Evolutionary conservation across 2,329 filamentous ascomycete species (phyloP).

Genomic region (Fusarium sulawesiense): DNA sequence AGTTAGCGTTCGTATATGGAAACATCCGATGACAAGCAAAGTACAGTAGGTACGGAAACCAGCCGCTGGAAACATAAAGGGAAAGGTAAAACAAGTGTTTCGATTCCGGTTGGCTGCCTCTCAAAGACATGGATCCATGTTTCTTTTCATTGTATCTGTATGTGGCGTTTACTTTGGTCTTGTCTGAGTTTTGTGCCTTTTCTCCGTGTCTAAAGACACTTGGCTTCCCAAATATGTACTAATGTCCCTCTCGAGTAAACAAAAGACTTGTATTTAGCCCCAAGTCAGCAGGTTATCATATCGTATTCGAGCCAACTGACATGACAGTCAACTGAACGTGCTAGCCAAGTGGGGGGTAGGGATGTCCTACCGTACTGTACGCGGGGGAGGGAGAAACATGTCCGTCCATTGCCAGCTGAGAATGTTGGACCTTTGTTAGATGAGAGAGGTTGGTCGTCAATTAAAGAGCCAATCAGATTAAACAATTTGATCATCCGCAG

Average conservation of each 20-base stretch:
- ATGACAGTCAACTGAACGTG: slow-evolving; percentile 1
- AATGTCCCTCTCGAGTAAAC: slow-evolving; percentile 2
- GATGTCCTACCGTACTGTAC: not conserved
- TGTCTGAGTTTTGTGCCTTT: not conserved
- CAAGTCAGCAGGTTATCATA: slow-evolving; percentile 12
- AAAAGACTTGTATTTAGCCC: slow-evolving; percentile 5
- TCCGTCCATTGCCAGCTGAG: not conserved
- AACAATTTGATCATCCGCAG: slow-evolving; percentile 21
- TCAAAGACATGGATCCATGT: not conserved
- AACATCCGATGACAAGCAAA: slow-evolving; percentile 11
- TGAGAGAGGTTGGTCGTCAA: not conserved
- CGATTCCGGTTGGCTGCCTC: slow-evolving; percentile 13
- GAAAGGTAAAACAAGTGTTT: slow-evolving; percentile 12
- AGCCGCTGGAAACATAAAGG: slow-evolving; percentile 14
- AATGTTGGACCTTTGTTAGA: not conserved
- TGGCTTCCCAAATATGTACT: not conserved
- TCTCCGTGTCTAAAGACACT: not conserved
- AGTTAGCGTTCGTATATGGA: slow-evolving; percentile 9
- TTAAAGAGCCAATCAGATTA: slow-evolving; percentile 16
- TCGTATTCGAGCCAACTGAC: not conserved
- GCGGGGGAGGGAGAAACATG: not conserved
- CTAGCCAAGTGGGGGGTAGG: slow-evolving; percentile 3
- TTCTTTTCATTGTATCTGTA: not conserved
- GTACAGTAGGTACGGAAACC: not conserved
- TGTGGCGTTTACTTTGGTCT: not conserved